Base-by-base conservation (phyloP, 2,329 filamentous ascomycete genomes). In the Thielaviopsis ethacetica region DNA sequence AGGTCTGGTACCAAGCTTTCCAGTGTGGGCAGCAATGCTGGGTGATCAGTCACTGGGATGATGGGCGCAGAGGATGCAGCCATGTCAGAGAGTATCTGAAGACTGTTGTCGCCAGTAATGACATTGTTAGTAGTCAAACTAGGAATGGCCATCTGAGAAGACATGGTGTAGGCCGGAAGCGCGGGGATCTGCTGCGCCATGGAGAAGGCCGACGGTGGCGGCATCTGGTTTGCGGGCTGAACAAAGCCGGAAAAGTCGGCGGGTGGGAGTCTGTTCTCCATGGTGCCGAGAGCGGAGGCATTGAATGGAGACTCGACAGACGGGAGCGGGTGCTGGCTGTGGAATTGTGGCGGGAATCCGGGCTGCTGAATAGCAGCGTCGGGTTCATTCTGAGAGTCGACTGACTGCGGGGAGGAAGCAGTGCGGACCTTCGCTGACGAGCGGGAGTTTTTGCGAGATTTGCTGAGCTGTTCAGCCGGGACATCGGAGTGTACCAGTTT, bases 401-500 rank as follows among this genome's bases (percentile, higher is more conserved):
- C 38, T n/a, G 38, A 44, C 5, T 44, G 38, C 38, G 49, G 49
- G 15, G 49, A 10, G 2, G 49, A 52, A 22, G 21, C 9, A 75
- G 66, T n/a, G 75, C 72, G 24, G 74, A 70, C 62, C 60, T 68
- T 66, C 58, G 68, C 66, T 15, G 71, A 66, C 15, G 75, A 74
- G 17, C 78, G 80, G n/a, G 73, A 67, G 65, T 78, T 81, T 62
- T 78, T 72, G 26, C 73, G 72, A 57, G 77, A 72, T 65, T 65
- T 71, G 63, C 70, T 62, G 34, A 62, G 44, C 12, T 53, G 53
- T 13, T 58, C 53, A 1, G 54, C 22, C 26, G 60, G 60, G 7
- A 57, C 74, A 65, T 82, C 78, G 64, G 79, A 75, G 67, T 83
- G 80, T 65, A 82, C 79, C 64, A 83, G 77, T 70, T 82, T 83